Evolutionary conservation across 305 asterid species (phyloP).

Genomic region (Rubia tinctorum): DNA sequence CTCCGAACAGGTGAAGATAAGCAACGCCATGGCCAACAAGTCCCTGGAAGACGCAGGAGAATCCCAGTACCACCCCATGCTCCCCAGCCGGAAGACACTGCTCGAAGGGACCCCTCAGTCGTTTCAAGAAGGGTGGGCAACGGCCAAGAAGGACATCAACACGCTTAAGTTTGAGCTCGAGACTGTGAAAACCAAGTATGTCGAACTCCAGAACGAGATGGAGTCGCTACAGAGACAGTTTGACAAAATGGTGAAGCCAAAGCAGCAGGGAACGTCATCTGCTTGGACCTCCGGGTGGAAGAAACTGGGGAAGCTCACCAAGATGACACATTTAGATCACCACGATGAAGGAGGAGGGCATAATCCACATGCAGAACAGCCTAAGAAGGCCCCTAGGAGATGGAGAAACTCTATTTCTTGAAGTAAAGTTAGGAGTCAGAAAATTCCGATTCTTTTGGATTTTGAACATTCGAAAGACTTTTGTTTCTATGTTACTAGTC

Average conservation of each 20-base stretch:
- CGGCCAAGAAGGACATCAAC: slow-evolving; percentile 87
- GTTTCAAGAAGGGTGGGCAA: slow-evolving; percentile 90
- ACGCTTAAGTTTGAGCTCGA: slow-evolving; percentile 83
- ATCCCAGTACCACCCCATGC: slow-evolving; percentile 65
- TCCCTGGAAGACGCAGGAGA: slow-evolving; percentile 59
- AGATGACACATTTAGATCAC: slow-evolving; percentile 35
- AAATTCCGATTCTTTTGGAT: slow-evolving; percentile 2
- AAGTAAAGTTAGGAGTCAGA: slow-evolving; percentile 20
- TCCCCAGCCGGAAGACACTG: slow-evolving; percentile 57
- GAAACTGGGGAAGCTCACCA: slow-evolving; percentile 65
- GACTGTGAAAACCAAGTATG: slow-evolving; percentile 62
- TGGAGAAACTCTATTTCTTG: slow-evolving; percentile 96
- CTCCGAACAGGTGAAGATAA: slow-evolving; percentile 87
- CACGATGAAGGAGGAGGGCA: slow-evolving; percentile 34
- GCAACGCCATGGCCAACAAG: slow-evolving; percentile 70
- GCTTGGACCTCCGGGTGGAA: slow-evolving; percentile 79
- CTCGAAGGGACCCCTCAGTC: slow-evolving; percentile 89
- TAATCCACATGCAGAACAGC: slow-evolving; percentile 36
- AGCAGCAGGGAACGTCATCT: slow-evolving; percentile 27
- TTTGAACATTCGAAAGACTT: slow-evolving; percentile 10
- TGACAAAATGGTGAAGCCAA: slow-evolving; percentile 60
- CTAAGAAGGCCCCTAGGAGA: slow-evolving; percentile 59
- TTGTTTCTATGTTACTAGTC: neutral
- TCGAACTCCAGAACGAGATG: slow-evolving; percentile 69
- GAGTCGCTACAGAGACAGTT: slow-evolving; percentile 72